Conservation (phyloP, 2,329 filamentous ascomycete species). For the Teratosphaeriaceae sp. region DNA sequence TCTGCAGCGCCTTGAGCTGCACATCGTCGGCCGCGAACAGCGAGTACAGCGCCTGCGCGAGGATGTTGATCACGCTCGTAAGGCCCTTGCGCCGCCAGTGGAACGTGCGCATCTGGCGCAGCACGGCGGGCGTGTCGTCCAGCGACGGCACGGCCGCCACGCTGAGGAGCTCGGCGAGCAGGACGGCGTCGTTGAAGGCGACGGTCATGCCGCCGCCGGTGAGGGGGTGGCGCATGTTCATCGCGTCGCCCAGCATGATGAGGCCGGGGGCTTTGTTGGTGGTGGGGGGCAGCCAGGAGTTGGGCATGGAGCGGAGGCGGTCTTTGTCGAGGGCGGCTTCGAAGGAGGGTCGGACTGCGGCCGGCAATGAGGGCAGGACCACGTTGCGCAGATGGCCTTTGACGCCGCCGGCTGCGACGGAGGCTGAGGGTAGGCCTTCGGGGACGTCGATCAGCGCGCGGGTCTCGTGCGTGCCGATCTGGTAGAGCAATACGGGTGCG, state of each 20-base stretch:
- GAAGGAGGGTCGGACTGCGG: conserved; percentile 65
- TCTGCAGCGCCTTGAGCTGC: conserved; percentile 72
- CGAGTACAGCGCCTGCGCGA: conserved; percentile 88
- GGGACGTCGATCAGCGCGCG: conserved; percentile 85
- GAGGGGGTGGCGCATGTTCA: conserved; percentile 99
- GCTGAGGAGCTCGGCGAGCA: conserved; percentile 67
- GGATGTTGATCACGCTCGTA: conserved; percentile 88
- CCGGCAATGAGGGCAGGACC: conserved; percentile 71
- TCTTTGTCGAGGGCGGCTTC: conserved; percentile 67
- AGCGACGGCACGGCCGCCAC: conserved; percentile 64
- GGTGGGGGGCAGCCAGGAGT: conserved; percentile 80
- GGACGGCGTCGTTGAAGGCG: conserved; percentile 82
- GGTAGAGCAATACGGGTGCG: conserved; percentile 82
- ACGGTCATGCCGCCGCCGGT: conserved; percentile 98
- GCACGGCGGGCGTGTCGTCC: conserved; percentile 58
- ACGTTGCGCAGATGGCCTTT: conserved; percentile 74
- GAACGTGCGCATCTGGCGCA: conserved; percentile 64
- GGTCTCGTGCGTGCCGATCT: conserved; percentile 93
- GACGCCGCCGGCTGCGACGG: conserved; percentile 69
- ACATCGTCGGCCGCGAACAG: conserved; percentile 81
- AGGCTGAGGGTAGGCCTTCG: conserved; percentile 65
- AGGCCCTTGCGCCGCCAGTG: conserved; percentile 82
- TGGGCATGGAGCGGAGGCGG: conserved; percentile 86
- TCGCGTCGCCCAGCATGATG: conserved; percentile 82
- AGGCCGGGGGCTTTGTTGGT: conserved; percentile 66